Evolutionary conservation across 1,284 basidiomycete species (phyloP).

Genomic region (Ganoderma boninense): DNA sequence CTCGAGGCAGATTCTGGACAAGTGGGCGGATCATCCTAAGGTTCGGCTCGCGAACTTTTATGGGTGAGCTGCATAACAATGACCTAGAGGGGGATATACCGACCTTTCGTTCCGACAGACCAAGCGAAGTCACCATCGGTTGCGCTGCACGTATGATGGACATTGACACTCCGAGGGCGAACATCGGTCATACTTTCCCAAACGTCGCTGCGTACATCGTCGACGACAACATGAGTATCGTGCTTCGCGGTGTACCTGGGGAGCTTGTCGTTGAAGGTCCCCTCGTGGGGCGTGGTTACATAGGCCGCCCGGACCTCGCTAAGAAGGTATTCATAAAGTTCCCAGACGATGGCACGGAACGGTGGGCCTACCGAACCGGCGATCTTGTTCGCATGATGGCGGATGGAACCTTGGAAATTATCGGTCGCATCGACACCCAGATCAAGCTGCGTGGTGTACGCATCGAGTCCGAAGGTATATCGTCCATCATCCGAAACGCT

Average conservation of each 20-base stretch:
- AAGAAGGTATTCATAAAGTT: constrained; percentile 58
- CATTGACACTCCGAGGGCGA: constrained; percentile 49
- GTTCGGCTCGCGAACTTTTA: constrained; percentile 61
- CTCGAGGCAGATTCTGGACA: constrained; percentile 53
- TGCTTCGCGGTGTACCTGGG: constrained; percentile 56
- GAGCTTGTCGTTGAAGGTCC: constrained; percentile 62
- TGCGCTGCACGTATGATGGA: constrained; percentile 58
- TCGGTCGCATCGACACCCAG: constrained; percentile 64
- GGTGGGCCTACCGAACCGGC: constrained; percentile 59
- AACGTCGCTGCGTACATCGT: constrained; percentile 50
- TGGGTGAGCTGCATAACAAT: constrained; percentile 44
- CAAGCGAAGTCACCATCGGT: constrained; percentile 59
- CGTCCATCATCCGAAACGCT: constrained; percentile 53
- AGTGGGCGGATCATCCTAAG: constrained; percentile 55
- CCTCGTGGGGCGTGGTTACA: constrained; percentile 60
- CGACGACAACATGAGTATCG: constrained; percentile 48
- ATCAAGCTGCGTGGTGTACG: constrained; percentile 64
- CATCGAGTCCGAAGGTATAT: constrained; percentile 62
- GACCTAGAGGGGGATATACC: not conserved
- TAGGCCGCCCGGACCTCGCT: constrained; percentile 54
- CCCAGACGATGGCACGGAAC: constrained; percentile 47
- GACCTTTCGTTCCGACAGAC: constrained; percentile 34
- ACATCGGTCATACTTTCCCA: constrained; percentile 52
- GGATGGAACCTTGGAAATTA: constrained; percentile 59
- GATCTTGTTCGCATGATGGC: constrained; percentile 64